Percentiles rank a stretch among this genome's conserved stretches.
phyloP scores from a whole-genome alignment of 208 protist species.

The Wallacemonas sp. region DNA sequence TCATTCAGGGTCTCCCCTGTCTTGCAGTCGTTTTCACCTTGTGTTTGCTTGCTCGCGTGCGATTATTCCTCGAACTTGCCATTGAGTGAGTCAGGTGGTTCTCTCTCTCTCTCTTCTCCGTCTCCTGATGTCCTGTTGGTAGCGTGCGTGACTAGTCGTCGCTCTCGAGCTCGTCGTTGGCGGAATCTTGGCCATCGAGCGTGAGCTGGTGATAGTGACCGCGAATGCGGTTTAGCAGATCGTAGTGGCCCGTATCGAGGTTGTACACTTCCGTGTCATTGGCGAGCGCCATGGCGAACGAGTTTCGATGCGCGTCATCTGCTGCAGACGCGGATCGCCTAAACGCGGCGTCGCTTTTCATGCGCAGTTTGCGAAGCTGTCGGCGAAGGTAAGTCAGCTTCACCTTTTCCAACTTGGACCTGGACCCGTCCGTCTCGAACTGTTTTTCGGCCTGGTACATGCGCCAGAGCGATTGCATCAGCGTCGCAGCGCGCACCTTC shows the following conservation, averaged over 20 bases:
- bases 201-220: constrained; percentile 45
- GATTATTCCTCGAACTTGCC: too few relatives aligned
- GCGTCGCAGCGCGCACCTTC: constrained; percentile 65
- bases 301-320: not conserved
- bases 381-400: constrained; percentile 47
- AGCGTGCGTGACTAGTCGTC: not conserved
- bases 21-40: too few relatives aligned
- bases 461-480: constrained; percentile 84
- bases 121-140: not conserved
- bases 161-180: not conserved
- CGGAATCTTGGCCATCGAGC: not conserved
- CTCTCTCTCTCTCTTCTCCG: not conserved
- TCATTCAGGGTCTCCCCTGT: too few relatives aligned
- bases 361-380: constrained; percentile 51
- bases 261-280: constrained; percentile 64
- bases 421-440: constrained; percentile 48
- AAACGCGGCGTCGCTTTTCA: constrained; percentile 48
- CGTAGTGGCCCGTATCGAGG: constrained; percentile 60
- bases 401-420: constrained; percentile 32
- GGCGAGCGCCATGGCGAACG: constrained; percentile 58
- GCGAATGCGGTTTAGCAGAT: constrained; percentile 65
- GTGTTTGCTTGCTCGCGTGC: too few relatives aligned
- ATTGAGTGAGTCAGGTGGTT: too few relatives aligned
- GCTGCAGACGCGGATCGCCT: constrained; percentile 15
- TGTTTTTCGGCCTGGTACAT: constrained; percentile 64